A percentile compares a stretch with the other conserved stretches of the same genome.
phyloP scores from a whole-genome alignment of 2,329 filamentous ascomycete genomes.

The Mycosphaerella sp. region DNA sequence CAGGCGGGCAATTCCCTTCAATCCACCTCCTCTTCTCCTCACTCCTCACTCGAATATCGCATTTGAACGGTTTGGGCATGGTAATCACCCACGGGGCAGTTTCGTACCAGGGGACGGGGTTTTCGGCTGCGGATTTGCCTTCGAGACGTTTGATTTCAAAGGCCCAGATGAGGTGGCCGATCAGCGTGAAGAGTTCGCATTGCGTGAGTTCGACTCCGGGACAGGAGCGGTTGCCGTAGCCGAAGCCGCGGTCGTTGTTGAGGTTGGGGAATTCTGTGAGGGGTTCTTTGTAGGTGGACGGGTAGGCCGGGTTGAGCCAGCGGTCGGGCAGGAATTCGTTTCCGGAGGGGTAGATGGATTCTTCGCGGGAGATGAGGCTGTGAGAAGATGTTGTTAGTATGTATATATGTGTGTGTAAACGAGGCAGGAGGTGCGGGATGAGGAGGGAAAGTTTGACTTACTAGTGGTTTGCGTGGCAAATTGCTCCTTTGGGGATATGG shows the following conservation, averaged over 20 bases:
- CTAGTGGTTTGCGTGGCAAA: conserved; percentile 34
- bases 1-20: conserved; percentile 24
- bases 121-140: conserved; percentile 22
- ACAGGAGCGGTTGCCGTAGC: conserved; percentile 34
- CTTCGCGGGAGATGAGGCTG: conserved; percentile 31
- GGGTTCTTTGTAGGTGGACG: conserved; percentile 35
- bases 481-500: conserved; percentile 35
- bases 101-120: conserved; percentile 32
- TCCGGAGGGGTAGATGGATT: conserved; percentile 28
- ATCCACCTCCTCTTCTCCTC: conserved; percentile 32
- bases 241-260: conserved; percentile 31
- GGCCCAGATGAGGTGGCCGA: conserved; percentile 30
- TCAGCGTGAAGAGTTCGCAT: conserved; percentile 29
- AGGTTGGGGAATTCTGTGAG: conserved; percentile 34
- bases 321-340: conserved; percentile 33
- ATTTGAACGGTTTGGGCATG: conserved; percentile 32
- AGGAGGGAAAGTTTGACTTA: conserved; percentile 14
- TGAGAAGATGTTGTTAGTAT: not conserved
- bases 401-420: not conserved
- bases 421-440: not conserved
- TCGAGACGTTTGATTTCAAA: conserved; percentile 30
- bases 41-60: conserved; percentile 27
- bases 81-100: conserved; percentile 34
- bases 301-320: conserved; percentile 32
- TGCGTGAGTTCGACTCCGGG: conserved; percentile 33